These are phyloP conservation scores for Apostasia ramifera DNA, from an alignment of 106 monocot species.

Conservation along the genomic window DNA sequence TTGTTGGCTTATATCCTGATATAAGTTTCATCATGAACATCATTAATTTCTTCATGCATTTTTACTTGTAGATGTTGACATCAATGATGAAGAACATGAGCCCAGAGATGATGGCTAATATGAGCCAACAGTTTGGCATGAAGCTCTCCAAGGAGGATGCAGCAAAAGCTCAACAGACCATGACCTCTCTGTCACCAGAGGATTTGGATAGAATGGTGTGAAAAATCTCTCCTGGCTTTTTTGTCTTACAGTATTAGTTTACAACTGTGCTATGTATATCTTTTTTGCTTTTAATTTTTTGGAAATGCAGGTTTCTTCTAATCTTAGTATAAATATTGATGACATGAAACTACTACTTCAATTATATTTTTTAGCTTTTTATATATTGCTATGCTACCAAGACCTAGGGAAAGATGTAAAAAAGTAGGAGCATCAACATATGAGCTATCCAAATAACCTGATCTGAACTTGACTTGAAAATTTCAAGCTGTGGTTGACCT, in stretches of 20 bases:
- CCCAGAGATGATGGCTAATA: constrained; percentile 92
- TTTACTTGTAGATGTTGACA: constrained; percentile 70
- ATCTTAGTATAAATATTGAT: too few species aligned
- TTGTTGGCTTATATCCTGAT: constrained; percentile 5
- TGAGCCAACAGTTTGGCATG: constrained; percentile 89
- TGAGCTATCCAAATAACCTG: too few species aligned
- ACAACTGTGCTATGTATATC: neutral
- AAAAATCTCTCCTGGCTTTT: neutral
- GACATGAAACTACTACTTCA: too few species aligned
- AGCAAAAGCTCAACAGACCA: constrained; percentile 75
- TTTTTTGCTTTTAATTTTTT: neutral
- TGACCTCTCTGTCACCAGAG: constrained; percentile 79
- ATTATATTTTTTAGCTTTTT: neutral
- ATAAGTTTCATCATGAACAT: neutral
- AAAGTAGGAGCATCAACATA: too few species aligned
- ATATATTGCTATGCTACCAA: too few species aligned
- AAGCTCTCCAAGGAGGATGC: constrained; percentile 92
- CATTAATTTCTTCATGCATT: neutral
- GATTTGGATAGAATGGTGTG: constrained; percentile 93
- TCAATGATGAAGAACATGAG: constrained; percentile 95
- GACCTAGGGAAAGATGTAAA: too few species aligned
- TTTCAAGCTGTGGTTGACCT: too few species aligned
- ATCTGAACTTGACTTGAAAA: too few species aligned
- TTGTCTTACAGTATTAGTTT: too few species aligned
- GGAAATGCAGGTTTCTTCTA: too few species aligned